These are phyloP conservation scores for Coelastrella sp. DNA, from an alignment of 139 green algal species.

Conservation along the genomic window DNA sequence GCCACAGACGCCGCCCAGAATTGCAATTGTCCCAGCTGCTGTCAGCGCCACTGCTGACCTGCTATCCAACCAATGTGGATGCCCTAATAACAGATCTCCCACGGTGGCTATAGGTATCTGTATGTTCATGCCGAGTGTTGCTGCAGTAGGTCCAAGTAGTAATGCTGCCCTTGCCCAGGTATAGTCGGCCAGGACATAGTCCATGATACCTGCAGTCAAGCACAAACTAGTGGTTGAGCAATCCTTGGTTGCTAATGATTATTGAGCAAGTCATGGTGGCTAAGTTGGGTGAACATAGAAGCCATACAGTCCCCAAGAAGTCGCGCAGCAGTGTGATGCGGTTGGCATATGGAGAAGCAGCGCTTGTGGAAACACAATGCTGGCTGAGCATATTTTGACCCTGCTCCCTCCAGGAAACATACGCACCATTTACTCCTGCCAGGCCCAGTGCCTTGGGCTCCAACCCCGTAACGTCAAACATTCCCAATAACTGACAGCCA, in stretches of 20 bases:
- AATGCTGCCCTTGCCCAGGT: conserved; percentile 96
- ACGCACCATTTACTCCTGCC: conserved; percentile 32
- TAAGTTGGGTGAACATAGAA: too few species aligned
- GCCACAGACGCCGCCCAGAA: conserved; percentile 27
- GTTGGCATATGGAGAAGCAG: too few species aligned
- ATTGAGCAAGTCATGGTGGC: too few species aligned
- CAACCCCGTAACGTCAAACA: neutral
- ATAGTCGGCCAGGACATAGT: conserved; percentile 98
- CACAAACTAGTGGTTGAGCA: neutral
- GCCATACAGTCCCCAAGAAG: too few species aligned
- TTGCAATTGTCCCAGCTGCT: neutral
- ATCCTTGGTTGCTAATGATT: neutral
- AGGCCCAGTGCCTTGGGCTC: neutral
- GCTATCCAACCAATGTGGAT: conserved; percentile 59
- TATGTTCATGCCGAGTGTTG: conserved; percentile 87
- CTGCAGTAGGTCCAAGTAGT: conserved; percentile 91
- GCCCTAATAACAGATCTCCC: conserved; percentile 56
- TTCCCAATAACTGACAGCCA: neutral
- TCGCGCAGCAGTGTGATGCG: too few species aligned
- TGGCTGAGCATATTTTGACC: too few species aligned
- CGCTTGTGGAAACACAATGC: too few species aligned
- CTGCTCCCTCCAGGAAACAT: too few species aligned
- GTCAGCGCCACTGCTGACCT: neutral
- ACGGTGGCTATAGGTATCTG: conserved; percentile 82
- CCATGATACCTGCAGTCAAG: conserved; percentile 77